A percentile compares a stretch with the other conserved stretches of the same genome.
These are phyloP conservation scores for Fusarium sp. DNA, from an alignment of 2,329 filamentous ascomycete species.

Conservation along the genomic window DNA sequence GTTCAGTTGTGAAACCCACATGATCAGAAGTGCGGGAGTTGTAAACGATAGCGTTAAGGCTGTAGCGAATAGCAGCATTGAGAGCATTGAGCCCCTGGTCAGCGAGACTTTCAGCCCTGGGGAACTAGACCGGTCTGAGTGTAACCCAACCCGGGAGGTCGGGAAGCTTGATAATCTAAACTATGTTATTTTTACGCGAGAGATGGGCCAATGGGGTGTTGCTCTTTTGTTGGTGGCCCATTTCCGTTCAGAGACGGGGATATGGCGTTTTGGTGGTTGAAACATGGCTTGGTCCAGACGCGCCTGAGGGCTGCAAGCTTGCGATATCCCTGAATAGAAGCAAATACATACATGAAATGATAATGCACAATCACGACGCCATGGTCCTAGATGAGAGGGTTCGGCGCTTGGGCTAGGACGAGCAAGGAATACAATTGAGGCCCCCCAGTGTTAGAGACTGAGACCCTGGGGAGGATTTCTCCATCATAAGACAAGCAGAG, in stretches of 20 bases:
- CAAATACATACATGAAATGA: neutral
- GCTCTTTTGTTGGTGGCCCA: neutral
- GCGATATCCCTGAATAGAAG: conserved; percentile 2
- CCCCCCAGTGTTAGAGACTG: neutral
- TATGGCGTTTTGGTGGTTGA: conserved; percentile 14
- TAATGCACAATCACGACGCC: neutral
- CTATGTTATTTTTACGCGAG: neutral
- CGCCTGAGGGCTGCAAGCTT: neutral
- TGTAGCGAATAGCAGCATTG: neutral
- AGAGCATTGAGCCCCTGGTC: conserved; percentile 8
- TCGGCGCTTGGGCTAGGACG: neutral
- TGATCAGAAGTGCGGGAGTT: conserved; percentile 8
- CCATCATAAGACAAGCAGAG: conserved; percentile 8
- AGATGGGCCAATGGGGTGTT: neutral
- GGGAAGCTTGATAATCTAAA: conserved; percentile 12
- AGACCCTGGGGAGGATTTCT: neutral
- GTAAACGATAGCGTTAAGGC: neutral
- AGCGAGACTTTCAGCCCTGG: conserved; percentile 33
- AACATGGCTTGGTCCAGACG: conserved; percentile 39
- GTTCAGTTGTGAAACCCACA: conserved; percentile 6
- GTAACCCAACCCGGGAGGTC: conserved; percentile 21
- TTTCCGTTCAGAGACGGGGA: conserved; percentile 26
- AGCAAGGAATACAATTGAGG: neutral
- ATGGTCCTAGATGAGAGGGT: conserved; percentile 5
- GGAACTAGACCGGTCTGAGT: conserved; percentile 14